A percentile compares a stretch with the other conserved stretches of the same genome.
These are phyloP conservation scores for Gnomoniopsis sp. DNA, from an alignment of 2,329 filamentous ascomycete species.

Conservation along the genomic window DNA sequence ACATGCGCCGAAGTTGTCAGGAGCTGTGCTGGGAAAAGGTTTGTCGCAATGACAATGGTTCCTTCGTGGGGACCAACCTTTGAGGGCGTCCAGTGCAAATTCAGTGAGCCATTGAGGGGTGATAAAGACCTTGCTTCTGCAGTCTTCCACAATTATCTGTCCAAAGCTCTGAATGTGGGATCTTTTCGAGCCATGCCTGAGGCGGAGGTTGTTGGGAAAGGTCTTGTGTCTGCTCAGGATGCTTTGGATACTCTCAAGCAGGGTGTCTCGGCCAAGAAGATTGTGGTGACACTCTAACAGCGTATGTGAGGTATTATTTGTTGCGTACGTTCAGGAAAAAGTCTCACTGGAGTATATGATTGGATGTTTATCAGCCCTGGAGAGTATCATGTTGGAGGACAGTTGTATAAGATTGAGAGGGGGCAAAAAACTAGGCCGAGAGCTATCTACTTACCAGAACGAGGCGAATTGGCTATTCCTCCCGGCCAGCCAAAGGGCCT, in stretches of 20 bases:
- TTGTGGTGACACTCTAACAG: conserved; percentile 30
- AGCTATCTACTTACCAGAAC: too few species aligned
- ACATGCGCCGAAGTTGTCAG: conserved; percentile 16
- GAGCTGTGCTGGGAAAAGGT: conserved; percentile 23
- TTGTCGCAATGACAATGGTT: conserved; percentile 25
- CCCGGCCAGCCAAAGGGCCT: too few species aligned
- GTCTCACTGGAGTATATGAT: too few species aligned
- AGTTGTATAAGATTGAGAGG: too few species aligned
- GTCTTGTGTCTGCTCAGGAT: conserved; percentile 38
- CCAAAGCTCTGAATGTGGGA: conserved; percentile 33
- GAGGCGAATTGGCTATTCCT: too few species aligned
- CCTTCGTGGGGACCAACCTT: conserved; percentile 24
- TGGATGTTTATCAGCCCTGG: too few species aligned
- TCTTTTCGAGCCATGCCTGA: conserved; percentile 35
- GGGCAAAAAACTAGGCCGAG: too few species aligned
- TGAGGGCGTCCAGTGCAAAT: conserved; percentile 25
- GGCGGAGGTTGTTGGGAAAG: conserved; percentile 35
- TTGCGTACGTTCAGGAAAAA: too few species aligned
- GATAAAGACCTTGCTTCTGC: conserved; percentile 27
- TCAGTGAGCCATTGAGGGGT: conserved; percentile 26
- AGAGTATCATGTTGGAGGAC: too few species aligned
- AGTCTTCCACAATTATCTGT: conserved; percentile 37
- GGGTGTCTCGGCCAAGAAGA: conserved; percentile 40
- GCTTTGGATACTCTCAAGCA: conserved; percentile 34
- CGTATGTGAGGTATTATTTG: too few species aligned